These are phyloP conservation scores for Limnanthes douglasii DNA, from an alignment of 345 rosid species.

Conservation along the genomic window DNA sequence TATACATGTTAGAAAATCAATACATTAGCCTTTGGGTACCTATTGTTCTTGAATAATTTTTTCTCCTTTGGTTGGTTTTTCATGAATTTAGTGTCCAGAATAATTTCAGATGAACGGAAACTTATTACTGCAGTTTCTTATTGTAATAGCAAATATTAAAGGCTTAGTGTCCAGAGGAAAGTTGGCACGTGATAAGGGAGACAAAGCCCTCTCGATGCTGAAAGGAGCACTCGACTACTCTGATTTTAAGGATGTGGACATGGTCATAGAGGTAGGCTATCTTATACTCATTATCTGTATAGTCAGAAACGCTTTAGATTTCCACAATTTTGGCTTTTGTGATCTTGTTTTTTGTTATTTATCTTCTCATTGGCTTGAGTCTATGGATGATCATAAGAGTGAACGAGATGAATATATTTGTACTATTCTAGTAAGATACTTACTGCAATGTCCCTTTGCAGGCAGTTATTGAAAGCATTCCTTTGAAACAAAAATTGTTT, in stretches of 20 bases:
- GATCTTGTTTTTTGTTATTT: conserved; percentile 1
- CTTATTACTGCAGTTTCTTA: conserved; percentile 3
- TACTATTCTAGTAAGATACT: conserved; percentile 4
- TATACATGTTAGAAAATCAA: background rate
- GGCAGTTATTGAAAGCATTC: conserved; percentile 81
- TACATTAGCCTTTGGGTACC: too few species aligned
- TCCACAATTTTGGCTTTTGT: background rate
- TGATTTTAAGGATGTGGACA: conserved; percentile 78
- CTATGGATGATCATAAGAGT: conserved; percentile 1
- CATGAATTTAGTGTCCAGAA: background rate
- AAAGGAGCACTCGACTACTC: conserved; percentile 71
- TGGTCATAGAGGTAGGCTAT: conserved; percentile 78
- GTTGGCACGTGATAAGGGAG: conserved; percentile 49
- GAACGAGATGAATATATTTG: conserved; percentile 1
- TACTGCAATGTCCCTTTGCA: conserved; percentile 19
- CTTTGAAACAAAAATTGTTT: conserved; percentile 81
- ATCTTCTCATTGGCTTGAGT: conserved; percentile 7
- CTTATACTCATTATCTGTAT: background rate
- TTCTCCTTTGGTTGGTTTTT: background rate
- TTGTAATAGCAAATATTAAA: conserved; percentile 50
- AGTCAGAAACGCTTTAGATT: conserved; percentile 1
- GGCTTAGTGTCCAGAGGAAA: conserved; percentile 60
- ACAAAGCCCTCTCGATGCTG: conserved; percentile 60
- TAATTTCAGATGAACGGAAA: background rate
- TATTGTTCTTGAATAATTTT: too few species aligned